Percentiles rank a stretch among this genome's conserved stretches.
These are phyloP conservation scores for Kwoniella sp. DNA, from an alignment of 768 basidiomycete genomes.

Conservation along the genomic window DNA sequence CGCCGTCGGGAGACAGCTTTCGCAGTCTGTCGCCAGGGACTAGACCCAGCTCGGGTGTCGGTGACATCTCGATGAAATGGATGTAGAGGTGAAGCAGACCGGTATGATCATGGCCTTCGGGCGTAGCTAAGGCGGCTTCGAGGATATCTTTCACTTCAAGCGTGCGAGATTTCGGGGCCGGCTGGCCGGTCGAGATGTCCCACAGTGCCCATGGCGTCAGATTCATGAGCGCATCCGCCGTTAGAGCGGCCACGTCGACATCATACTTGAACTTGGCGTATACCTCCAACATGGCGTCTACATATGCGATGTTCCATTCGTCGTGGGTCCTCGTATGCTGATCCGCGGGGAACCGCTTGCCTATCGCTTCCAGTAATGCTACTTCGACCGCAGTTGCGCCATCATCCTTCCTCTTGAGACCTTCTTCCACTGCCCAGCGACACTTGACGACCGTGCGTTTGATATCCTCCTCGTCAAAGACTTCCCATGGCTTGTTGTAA, in stretches of 20 bases:
- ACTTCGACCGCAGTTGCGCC: conserved; percentile 24
- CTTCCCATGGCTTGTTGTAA: conserved; percentile 48
- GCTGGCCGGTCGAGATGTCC: conserved; percentile 44
- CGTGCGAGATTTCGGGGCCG: conserved; percentile 22
- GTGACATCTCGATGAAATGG: conserved; percentile 47
- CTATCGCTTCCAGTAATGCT: conserved; percentile 29
- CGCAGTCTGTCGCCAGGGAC: conserved; percentile 32
- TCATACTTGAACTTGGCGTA: conserved; percentile 33
- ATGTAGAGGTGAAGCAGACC: conserved; percentile 48
- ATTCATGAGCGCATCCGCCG: conserved; percentile 46
- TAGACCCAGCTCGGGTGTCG: conserved; percentile 40
- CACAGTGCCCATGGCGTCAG: conserved; percentile 46
- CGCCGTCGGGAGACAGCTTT: conserved; percentile 42
- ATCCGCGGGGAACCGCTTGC: conserved; percentile 26
- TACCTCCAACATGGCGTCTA: conserved; percentile 33
- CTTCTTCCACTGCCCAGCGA: conserved; percentile 11
- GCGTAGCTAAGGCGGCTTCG: conserved; percentile 23
- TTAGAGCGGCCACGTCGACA: conserved; percentile 43
- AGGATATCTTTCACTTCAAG: conserved; percentile 32
- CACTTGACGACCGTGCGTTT: conserved; percentile 7
- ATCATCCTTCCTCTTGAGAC: conserved; percentile 6
- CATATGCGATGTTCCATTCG: conserved; percentile 31
- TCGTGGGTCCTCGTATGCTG: conserved; percentile 25
- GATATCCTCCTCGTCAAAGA: conserved; percentile 27
- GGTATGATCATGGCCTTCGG: conserved; percentile 26